Base-by-base conservation (phyloP, 2,329 filamentous ascomycete species). In the Phyllosticta citrichinensis region DNA sequence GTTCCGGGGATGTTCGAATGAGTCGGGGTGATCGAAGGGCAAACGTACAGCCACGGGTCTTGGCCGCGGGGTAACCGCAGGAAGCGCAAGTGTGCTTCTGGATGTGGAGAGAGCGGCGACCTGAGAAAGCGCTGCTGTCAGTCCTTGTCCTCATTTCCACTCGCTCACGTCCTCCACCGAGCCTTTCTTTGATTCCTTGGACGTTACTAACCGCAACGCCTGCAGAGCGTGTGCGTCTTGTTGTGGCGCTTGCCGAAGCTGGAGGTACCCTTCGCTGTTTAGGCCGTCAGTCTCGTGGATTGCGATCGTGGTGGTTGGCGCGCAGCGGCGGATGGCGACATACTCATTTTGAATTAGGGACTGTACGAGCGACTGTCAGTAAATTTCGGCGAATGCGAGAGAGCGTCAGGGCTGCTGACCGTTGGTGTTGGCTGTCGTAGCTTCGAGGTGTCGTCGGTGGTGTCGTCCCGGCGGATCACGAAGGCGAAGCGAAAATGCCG, bases 181-280 rank as follows among this genome's bases (percentile, higher is more conserved):
- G 55, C 55, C 61, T 55, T 50, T 62, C 22, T 56, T 40, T 30
- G 27, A 51, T 59, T 66, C 60, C 55, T 61, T 58, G 55, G 61
- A 58, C 57, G 65, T 67, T 73, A 91, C 89, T 85, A 81, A 94
- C 91, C 92, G 86, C 91, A 97, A 83, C 92, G 92, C 86, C 92
- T 88, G 89, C 92, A 97, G 80, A 97, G 83, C 79, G 88, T 91
- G 87, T 97, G 92, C 84, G 91, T 91, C 87, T 96, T 96, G 87
- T 93, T 96, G 85, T 95, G 91, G 86, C 91, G 87, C 80, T 87
- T 87, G 75, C 84, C 84, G 77, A 87, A 87, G 78, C 82, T 85
- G 75, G 82, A 84, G 74, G 84, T 87, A 83, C 84, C 84, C 83
- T 87, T 87, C 75, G 84, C 84, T 86, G 73, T 80, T 67, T 70